Evolutionary conservation across 768 basidiomycete genomes (phyloP), one percentile per base, ranked within the genome.

Genomic region (Cystobasidium onofrii): DNA sequence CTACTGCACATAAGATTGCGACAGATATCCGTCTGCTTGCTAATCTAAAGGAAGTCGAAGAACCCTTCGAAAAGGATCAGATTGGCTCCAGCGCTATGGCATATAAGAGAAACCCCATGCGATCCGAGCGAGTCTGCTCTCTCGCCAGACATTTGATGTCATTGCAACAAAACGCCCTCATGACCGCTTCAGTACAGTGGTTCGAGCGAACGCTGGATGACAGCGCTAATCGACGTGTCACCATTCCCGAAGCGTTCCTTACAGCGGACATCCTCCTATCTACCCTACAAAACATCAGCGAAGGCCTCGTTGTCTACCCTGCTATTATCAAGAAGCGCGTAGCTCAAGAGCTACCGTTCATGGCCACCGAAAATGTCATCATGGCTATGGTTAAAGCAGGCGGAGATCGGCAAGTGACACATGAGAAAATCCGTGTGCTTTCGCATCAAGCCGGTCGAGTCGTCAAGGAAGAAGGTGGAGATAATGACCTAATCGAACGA

Each of bases 21-120:
- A 98, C 94, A 0, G 96, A 98, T 80, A 87, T 99, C 79, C 87
- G 96, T 36, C 84, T 99, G 36, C 84, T 99, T 52, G 95, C 96
- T 1, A 94, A 93, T 82, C 83, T 99, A 64, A 99, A 99, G 88
- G 96, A 98, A 87, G 85, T 99, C 55, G 96, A 99, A 82, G 96
- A 99, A 80, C 96, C 96, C 0, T 98, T 98, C 82, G 95, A 99
- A 82, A 90, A 92, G 65, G 95, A 95, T 23, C 96, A 99, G 83
- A 99, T 98, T 77, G 96, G 96, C 7, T 90, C 90, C 12, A 92
- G 90, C 0, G 79, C 79, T 17, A 98, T 98, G 95, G 95, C 95
- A 10, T 98, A 98, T 87, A 97, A 98, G 83, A 87, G 95, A 70
- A 98, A 99, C 82, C 96, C 96, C 7, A 99, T 99, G 96, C 91